Base-by-base conservation (phyloP, 2,329 filamentous ascomycete species). In the Aspergillus clavatus region DNA sequence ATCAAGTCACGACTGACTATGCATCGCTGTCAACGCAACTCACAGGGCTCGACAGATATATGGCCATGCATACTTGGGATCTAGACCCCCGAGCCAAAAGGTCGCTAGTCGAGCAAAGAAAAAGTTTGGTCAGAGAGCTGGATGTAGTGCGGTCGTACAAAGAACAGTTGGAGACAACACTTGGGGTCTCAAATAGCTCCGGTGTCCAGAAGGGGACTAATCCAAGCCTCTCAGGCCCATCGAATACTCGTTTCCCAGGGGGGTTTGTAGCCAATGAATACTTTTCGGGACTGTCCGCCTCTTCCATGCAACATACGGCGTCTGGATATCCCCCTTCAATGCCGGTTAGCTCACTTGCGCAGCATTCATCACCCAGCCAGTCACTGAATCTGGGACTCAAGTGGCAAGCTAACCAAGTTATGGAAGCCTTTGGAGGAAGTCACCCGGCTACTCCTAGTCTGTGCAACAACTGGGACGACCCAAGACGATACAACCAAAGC, bases 31-130 rank as follows among this genome's bases (percentile, higher is more conserved):
- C 61, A 11, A 48, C 55, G 5, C 56, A 70, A 38, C 60, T 71
- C 11, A 56, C 59, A 5, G 61, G 58, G 28, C 52, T 71, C 19
- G 67, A 71, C 36, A 62, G 64, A 42, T 62, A 70, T 38, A 62
- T 68, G 50, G 68, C 68, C 5, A 48, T 71, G 33, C 61, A 69
- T 48, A 58, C 59, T 14, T 68, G 65, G 54, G 60, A 69, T 42
- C 56, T 70, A 35, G 62, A 62, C 22, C 55, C 58, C n/a, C 49
- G 52, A 7, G 59, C 59, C 12, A 68, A 68, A 40, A 58, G 61
- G 19, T 44, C 57, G 7, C 50, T 69, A 18, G 64, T 70, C 37
- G 61, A 66, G 16, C 64, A 68, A 35, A 60, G 68, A 11, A 63
- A 58, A 46, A 56, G 57, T 14, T 52, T 71, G 29, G 66, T 70